Evolutionary conservation across 2,329 filamentous ascomycete genomes (phyloP).

Genomic region (Colletotrichum orbiculare): DNA sequence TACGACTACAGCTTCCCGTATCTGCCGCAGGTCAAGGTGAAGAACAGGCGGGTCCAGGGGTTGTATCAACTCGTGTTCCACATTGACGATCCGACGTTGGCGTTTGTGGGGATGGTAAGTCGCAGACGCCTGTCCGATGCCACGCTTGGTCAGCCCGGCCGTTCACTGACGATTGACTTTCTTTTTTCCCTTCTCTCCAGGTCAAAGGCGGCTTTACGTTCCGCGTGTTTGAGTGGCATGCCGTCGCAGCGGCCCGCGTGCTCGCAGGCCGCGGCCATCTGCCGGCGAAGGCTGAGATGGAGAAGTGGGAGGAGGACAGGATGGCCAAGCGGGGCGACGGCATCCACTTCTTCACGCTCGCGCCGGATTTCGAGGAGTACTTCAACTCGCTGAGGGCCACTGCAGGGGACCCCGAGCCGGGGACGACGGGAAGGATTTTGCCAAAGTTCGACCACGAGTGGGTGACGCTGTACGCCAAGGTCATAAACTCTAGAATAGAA

Average conservation of each 20-base stretch:
- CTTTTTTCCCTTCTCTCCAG: slow-evolving; percentile 23
- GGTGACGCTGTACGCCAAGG: slow-evolving; percentile 39
- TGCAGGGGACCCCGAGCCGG: slow-evolving; percentile 52
- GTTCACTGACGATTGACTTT: not conserved
- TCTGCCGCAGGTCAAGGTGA: not conserved
- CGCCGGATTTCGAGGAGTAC: slow-evolving; percentile 49
- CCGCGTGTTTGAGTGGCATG: slow-evolving; percentile 51
- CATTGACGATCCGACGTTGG: slow-evolving; percentile 47
- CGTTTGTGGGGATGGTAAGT: slow-evolving; percentile 48
- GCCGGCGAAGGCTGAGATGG: slow-evolving; percentile 42
- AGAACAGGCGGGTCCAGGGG: slow-evolving; percentile 44
- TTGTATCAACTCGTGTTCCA: slow-evolving; percentile 50
- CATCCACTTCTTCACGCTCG: slow-evolving; percentile 46
- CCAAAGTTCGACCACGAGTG: slow-evolving; percentile 54
- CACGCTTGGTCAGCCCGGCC: not conserved
- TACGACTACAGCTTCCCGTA: slow-evolving; percentile 22
- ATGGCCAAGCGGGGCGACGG: slow-evolving; percentile 42
- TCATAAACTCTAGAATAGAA: slow-evolving; percentile 2
- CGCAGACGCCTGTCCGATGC: not conserved
- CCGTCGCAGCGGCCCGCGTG: slow-evolving; percentile 48
- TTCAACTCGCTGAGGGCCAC: slow-evolving; percentile 52
- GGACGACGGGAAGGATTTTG: slow-evolving; percentile 49
- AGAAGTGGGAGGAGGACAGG: slow-evolving; percentile 44
- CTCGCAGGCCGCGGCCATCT: slow-evolving; percentile 46
- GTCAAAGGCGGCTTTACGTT: slow-evolving; percentile 49